A percentile compares a stretch with the other conserved stretches of the same genome.
Evolutionary conservation across 768 basidiomycete genomes (phyloP).

Genomic region (Tricholoma furcatifolium): DNA sequence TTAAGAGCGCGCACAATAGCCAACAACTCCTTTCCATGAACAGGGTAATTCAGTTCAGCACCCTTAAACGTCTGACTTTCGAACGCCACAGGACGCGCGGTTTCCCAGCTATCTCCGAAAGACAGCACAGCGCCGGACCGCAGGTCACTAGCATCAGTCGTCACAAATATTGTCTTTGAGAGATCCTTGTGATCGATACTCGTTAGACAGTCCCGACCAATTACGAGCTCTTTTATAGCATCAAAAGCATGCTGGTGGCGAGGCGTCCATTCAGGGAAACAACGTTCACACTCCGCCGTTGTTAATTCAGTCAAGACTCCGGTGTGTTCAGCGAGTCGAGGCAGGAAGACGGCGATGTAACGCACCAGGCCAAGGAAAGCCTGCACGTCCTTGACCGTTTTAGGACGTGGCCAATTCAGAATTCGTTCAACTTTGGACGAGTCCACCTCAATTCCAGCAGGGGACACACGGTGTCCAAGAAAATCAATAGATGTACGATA

Average conservation of each 20-base stretch:
- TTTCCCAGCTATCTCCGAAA: constrained; percentile 6
- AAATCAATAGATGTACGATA: constrained; percentile 14
- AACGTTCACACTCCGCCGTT: neutral
- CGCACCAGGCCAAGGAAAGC: constrained; percentile 15
- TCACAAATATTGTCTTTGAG: constrained; percentile 27
- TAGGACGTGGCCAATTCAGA: constrained; percentile 21
- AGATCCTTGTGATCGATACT: constrained; percentile 28
- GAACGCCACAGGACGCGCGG: constrained; percentile 6
- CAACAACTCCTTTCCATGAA: constrained; percentile 34
- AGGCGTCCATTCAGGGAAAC: constrained; percentile 21
- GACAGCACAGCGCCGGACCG: neutral
- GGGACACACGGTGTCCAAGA: neutral
- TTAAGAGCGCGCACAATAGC: constrained; percentile 31
- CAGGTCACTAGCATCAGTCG: constrained; percentile 21
- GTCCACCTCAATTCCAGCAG: constrained; percentile 3
- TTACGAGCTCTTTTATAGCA: constrained; percentile 26
- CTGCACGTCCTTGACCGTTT: constrained; percentile 11
- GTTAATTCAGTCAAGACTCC: neutral
- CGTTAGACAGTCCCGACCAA: constrained; percentile 19
- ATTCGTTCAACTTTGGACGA: constrained; percentile 16
- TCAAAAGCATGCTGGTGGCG: constrained; percentile 25
- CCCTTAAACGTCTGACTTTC: constrained; percentile 5
- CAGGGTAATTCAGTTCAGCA: constrained; percentile 8
- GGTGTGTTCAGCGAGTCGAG: constrained; percentile 15
- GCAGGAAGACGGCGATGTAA: constrained; percentile 24